These are phyloP conservation scores for Penicillium taxi DNA, from an alignment of 495 filamentous ascomycete genomes.

Conservation along the genomic window DNA sequence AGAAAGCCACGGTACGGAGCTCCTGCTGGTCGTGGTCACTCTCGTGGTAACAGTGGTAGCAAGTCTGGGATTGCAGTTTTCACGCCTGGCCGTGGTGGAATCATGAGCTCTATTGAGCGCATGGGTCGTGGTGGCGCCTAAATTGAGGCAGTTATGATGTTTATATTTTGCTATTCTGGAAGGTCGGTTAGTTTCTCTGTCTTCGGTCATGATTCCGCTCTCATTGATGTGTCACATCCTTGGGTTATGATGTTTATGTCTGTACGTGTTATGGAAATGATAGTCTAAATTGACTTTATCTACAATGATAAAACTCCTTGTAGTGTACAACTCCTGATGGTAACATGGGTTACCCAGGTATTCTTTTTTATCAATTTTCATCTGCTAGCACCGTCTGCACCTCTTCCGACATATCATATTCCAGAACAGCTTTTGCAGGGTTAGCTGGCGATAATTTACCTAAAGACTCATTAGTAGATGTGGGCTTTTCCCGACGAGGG, in stretches of 20 bases:
- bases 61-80: conserved; percentile 38
- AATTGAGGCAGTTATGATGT: not conserved
- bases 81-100: conserved; percentile 47
- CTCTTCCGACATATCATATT: conserved; percentile 7
- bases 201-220: conserved; percentile 16
- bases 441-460: not conserved
- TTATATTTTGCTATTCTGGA: conserved; percentile 1
- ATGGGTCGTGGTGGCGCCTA: conserved; percentile 47
- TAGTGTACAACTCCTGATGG: too few species aligned
- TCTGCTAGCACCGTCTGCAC: conserved; percentile 3
- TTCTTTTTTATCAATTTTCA: conserved; percentile 1
- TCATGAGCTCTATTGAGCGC: conserved; percentile 65
- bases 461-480: not conserved
- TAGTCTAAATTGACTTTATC: too few species aligned
- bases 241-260: conserved; percentile 8
- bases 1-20: conserved; percentile 27
- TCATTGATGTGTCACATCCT: conserved; percentile 6
- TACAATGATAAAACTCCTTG: too few species aligned
- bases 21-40: conserved; percentile 27
- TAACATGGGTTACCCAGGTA: too few species aligned
- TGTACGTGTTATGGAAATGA: conserved; percentile 5
- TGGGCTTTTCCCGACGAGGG: not conserved
- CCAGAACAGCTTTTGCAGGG: conserved; percentile 2
- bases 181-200: conserved; percentile 1
- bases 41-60: conserved; percentile 32